A percentile compares a stretch with the other conserved stretches of the same genome.
Conservation (phyloP, 2,329 filamentous ascomycete species). For the Xylaria sp. region DNA sequence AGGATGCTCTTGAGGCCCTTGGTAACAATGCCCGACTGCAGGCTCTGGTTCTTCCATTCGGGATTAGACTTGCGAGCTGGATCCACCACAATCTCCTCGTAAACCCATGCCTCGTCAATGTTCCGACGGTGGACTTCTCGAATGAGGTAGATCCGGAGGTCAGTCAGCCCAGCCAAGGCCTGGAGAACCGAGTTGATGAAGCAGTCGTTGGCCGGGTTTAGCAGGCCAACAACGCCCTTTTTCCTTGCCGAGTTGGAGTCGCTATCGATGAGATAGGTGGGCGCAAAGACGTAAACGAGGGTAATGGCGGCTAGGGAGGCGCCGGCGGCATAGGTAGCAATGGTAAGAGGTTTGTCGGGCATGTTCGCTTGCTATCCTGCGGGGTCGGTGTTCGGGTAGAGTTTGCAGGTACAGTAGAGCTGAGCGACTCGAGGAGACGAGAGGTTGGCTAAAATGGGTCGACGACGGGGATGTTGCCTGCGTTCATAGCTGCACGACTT, state of each 20-base stretch:
- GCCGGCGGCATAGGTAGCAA: constrained; percentile 93
- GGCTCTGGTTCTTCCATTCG: constrained; percentile 69
- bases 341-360: constrained; percentile 84
- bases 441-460: neutral
- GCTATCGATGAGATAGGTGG: constrained; percentile 94
- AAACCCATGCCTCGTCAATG: constrained; percentile 81
- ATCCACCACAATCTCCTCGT: constrained; percentile 68
- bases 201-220: constrained; percentile 93
- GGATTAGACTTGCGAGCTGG: constrained; percentile 50
- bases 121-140: constrained; percentile 86
- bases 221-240: constrained; percentile 87
- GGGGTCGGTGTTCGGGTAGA: neutral
- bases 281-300: constrained; percentile 95
- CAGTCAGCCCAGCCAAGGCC: constrained; percentile 87
- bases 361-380: constrained; percentile 55
- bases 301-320: constrained; percentile 95
- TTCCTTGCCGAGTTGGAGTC: constrained; percentile 75
- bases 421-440: neutral
- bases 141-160: constrained; percentile 91
- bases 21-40: constrained; percentile 86
- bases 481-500: constrained; percentile 23
- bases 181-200: constrained; percentile 98
- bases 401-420: neutral
- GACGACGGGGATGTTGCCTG: constrained; percentile 3
- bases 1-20: constrained; percentile 90